These are phyloP conservation scores for Saitozyma sp. DNA, from an alignment of 768 basidiomycete genomes.

Conservation along the genomic window DNA sequence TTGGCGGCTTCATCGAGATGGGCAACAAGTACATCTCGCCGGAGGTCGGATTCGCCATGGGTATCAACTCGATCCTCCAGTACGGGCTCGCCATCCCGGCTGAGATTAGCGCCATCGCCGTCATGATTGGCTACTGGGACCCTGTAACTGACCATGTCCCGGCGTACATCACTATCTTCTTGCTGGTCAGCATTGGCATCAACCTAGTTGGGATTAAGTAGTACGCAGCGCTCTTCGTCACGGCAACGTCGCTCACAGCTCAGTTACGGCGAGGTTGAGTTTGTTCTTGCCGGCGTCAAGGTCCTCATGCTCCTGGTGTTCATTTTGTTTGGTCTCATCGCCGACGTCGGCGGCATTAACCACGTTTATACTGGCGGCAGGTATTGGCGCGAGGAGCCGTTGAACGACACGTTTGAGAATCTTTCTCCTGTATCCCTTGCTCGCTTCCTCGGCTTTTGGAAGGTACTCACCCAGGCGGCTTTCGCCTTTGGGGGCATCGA, in stretches of 20 bases:
- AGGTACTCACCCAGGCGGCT: conserved; percentile 8
- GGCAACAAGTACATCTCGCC: conserved; percentile 13
- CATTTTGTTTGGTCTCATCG: conserved; percentile 34
- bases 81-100: conserved; percentile 13
- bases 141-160: background rate
- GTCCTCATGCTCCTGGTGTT: conserved; percentile 35
- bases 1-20: conserved; percentile 13
- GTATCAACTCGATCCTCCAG: conserved; percentile 18
- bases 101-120: conserved; percentile 14
- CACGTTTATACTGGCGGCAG: conserved; percentile 21
- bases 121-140: conserved; percentile 17
- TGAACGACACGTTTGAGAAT: conserved; percentile 10
- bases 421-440: conserved; percentile 5
- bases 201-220: conserved; percentile 9
- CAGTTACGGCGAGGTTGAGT: conserved; percentile 35
- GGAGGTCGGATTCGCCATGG: conserved; percentile 14
- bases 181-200: conserved; percentile 4
- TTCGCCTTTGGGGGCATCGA: conserved; percentile 23
- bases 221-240: conserved; percentile 1
- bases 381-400: conserved; percentile 18
- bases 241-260: conserved; percentile 2
- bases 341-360: conserved; percentile 27
- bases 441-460: conserved; percentile 14
- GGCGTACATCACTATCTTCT: conserved; percentile 17
- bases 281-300: conserved; percentile 34